A percentile compares a stretch with the other conserved stretches of the same genome.
These are phyloP conservation scores for Phytophthora sojae DNA, from an alignment of 352 stramenopile species.

Conservation along the genomic window DNA sequence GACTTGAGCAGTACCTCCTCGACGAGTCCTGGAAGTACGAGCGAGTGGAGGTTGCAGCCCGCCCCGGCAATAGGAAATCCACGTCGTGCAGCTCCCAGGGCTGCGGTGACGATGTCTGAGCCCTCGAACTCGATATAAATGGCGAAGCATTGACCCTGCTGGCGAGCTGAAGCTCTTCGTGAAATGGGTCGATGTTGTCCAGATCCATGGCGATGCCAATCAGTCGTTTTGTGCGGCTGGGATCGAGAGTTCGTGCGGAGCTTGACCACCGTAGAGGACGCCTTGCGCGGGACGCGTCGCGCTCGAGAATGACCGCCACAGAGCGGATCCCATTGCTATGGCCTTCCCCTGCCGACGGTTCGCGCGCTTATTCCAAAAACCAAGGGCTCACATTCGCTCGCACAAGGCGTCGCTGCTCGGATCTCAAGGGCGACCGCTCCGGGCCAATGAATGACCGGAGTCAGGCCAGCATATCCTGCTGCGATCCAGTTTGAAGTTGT, in stretches of 20 bases:
- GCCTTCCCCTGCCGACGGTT: constrained; percentile 22
- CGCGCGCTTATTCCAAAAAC: constrained; percentile 33
- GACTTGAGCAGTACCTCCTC: constrained; percentile 9
- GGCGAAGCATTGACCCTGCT: constrained; percentile 45
- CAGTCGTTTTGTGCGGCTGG: constrained; percentile 5
- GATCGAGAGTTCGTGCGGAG: constrained; percentile 6
- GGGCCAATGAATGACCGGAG: constrained; percentile 1
- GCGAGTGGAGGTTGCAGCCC: not conserved
- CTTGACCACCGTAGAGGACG: not conserved
- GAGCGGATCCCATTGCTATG: constrained; percentile 26
- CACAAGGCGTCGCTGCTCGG: not conserved
- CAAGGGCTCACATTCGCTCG: constrained; percentile 21
- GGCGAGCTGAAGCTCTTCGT: constrained; percentile 32
- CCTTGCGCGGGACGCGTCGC: constrained; percentile 27
- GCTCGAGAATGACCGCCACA: constrained; percentile 31
- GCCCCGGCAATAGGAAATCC: constrained; percentile 42
- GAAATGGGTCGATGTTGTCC: constrained; percentile 40
- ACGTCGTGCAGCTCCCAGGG: constrained; percentile 43
- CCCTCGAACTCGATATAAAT: constrained; percentile 42
- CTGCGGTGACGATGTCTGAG: constrained; percentile 18
- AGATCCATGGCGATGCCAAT: constrained; percentile 38
- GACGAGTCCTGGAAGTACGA: constrained; percentile 18
- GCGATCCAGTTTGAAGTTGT: constrained; percentile 15
- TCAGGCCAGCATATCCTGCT: constrained; percentile 5
- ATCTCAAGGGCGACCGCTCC: constrained; percentile 9